These are phyloP conservation scores for Hypsizygus ulmarius DNA, from an alignment of 1,284 basidiomycete species.

Conservation along the genomic window DNA sequence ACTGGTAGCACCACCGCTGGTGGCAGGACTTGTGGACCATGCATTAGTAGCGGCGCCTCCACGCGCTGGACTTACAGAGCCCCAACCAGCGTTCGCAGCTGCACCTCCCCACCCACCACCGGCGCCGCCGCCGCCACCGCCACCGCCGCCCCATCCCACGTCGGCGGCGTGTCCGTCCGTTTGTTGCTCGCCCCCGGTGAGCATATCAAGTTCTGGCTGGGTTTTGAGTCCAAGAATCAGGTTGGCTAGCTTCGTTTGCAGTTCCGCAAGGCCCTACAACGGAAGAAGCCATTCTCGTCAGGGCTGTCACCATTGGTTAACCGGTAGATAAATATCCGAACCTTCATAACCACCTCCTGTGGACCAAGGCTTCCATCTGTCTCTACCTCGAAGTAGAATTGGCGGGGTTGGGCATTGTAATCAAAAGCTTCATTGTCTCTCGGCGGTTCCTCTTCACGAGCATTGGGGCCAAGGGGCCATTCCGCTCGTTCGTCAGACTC, in stretches of 20 bases:
- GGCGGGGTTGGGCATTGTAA: slow-evolving; percentile 80
- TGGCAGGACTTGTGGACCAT: slow-evolving; percentile 34
- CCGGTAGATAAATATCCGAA: slow-evolving; percentile 27
- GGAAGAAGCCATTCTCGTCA: slow-evolving; percentile 1
- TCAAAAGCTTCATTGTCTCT: slow-evolving; percentile 83
- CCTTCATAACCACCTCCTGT: slow-evolving; percentile 86
- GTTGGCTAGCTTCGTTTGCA: slow-evolving; percentile 80
- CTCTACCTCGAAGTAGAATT: slow-evolving; percentile 92
- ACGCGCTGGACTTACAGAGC: slow-evolving; percentile 35
- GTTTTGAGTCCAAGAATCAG: slow-evolving; percentile 73
- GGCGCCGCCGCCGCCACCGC: slow-evolving; percentile 25
- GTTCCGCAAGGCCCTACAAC: slow-evolving; percentile 71
- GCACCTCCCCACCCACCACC: slow-evolving; percentile 23
- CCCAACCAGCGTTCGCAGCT: slow-evolving; percentile 23
- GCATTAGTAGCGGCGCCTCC: slow-evolving; percentile 21
- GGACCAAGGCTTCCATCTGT: slow-evolving; percentile 87
- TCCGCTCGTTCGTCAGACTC: slow-evolving; percentile 78
- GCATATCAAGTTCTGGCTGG: slow-evolving; percentile 55
- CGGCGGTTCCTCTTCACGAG: slow-evolving; percentile 77
- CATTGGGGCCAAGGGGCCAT: slow-evolving; percentile 84
- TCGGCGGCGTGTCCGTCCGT: slow-evolving; percentile 35
- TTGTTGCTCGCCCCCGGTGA: slow-evolving; percentile 36
- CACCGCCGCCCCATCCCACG: slow-evolving; percentile 32
- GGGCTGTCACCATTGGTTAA: neutral
- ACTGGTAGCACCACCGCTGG: slow-evolving; percentile 21